Evolutionary conservation across 2,329 filamentous ascomycete genomes (phyloP), one percentile per base, ranked within the genome.

Genomic region (Microthyrium microscopicum): DNA sequence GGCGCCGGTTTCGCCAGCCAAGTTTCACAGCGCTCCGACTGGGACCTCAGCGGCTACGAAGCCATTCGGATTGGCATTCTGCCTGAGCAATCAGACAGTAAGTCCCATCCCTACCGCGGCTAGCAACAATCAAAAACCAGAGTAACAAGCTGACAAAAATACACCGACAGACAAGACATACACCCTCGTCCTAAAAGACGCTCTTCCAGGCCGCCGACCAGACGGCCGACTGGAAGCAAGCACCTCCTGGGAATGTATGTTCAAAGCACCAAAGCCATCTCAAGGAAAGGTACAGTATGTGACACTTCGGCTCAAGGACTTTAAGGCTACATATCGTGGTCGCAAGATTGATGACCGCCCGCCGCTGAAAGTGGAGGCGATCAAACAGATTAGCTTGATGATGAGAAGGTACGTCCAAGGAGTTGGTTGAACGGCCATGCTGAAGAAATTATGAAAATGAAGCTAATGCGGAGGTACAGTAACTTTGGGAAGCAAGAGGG

Each of bases 1-100:
- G 80, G 79, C 20, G 81, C 82, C 1, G 82, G 82, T 4, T 89
- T 91, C 48, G 81, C 81, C 7, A 81, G 75, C 4, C 82, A 87
- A 50, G 64, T 61, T 3, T 54, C 53, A 25, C 68, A 72, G 5
- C 16, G 29, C 11, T 22, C 31, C 16, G 56, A 65, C 25, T 78
- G 77, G 66, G 67, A 89, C 44, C 54, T 89, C 5, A 66, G 65
- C 2, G 47, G 44, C 8, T 77, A 73, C 43, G 63, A 70, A 29
- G 78, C 77, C 3, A 54, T 83, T 17, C 51, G 63, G 41, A 42
- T 83, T 4, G 48, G 59, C 25, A 47, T 79, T 5, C n/a, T n/a
- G n/a, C n/a, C n/a, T n/a, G 51, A 47, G 5, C 51, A 60, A 29
- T 58, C 62, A 13, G 77, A 81, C 46, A 61, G 62, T 54, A 42